A percentile compares a stretch with the other conserved stretches of the same genome.
Conservation (phyloP, 2,329 filamentous ascomycete species). For the Myriangium duriaei region DNA sequence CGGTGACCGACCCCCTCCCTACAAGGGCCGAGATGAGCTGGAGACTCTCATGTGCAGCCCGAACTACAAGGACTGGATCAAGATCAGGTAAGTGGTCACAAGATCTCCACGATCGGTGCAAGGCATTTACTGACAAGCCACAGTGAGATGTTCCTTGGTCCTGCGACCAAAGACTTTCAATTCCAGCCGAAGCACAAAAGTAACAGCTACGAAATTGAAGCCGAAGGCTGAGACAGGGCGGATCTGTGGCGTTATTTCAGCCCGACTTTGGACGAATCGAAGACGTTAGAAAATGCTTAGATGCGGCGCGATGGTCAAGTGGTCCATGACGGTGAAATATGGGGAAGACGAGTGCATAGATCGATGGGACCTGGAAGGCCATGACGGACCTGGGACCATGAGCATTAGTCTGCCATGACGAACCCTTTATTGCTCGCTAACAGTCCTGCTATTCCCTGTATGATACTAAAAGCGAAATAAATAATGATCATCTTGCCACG, state of each 20-base stretch:
- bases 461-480: too few relatives aligned
- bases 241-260: background rate
- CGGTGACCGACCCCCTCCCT: slow-evolving; percentile 79
- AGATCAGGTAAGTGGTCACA: slow-evolving; percentile 65
- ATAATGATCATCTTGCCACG: too few relatives aligned
- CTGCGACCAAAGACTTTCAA: slow-evolving; percentile 76
- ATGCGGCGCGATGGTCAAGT: too few relatives aligned
- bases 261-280: too few relatives aligned
- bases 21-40: slow-evolving; percentile 71
- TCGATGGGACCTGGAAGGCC: too few relatives aligned
- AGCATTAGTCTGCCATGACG: too few relatives aligned
- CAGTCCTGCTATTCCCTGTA: too few relatives aligned
- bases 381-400: too few relatives aligned
- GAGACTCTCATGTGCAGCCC: slow-evolving; percentile 85
- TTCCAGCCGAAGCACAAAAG: slow-evolving; percentile 98
- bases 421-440: too few relatives aligned
- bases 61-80: slow-evolving; percentile 97
- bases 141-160: slow-evolving; percentile 96
- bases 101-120: slow-evolving; percentile 27
- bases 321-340: too few relatives aligned
- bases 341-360: too few relatives aligned
- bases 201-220: slow-evolving; percentile 75
- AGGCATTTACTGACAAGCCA: background rate
- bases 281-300: too few relatives aligned
- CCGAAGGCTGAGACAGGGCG: slow-evolving; percentile 41